Conservation (phyloP, 2,329 filamentous ascomycete genomes). For the Sarocladium kiliense region DNA sequence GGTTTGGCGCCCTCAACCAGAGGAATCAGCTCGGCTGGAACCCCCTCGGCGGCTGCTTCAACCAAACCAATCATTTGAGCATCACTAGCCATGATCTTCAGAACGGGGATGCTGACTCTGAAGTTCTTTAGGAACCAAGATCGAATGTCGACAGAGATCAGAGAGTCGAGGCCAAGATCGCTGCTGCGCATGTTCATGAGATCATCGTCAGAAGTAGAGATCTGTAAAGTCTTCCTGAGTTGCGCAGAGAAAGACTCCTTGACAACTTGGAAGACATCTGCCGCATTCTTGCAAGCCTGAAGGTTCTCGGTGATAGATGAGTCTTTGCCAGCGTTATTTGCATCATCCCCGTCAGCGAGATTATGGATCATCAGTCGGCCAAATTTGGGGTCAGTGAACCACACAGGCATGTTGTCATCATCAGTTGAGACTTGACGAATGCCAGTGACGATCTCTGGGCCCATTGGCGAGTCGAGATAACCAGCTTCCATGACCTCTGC, state of each 20-base stretch:
- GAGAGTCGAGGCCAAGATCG: conserved; percentile 22
- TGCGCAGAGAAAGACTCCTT: background rate
- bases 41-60: background rate
- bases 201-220: background rate
- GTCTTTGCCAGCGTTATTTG: background rate
- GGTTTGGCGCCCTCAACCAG: too few species aligned
- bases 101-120: conserved; percentile 37
- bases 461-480: conserved; percentile 5
- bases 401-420: background rate
- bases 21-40: background rate
- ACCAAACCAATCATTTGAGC: background rate
- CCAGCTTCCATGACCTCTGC: conserved; percentile 22
- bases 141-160: conserved; percentile 30
- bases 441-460: conserved; percentile 11
- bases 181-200: background rate
- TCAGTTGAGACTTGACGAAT: conserved; percentile 7
- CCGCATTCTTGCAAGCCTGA: too few species aligned
- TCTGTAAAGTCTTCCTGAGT: background rate
- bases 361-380: background rate
- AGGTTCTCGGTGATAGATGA: too few species aligned
- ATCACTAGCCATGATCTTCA: conserved; percentile 26
- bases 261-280: too few species aligned
- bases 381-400: background rate
- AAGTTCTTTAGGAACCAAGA: conserved; percentile 44
- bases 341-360: background rate